Evolutionary conservation across 441 rosid species (phyloP), one percentile per base, ranked within the genome.

Genomic region (Corymbia citriodora): DNA sequence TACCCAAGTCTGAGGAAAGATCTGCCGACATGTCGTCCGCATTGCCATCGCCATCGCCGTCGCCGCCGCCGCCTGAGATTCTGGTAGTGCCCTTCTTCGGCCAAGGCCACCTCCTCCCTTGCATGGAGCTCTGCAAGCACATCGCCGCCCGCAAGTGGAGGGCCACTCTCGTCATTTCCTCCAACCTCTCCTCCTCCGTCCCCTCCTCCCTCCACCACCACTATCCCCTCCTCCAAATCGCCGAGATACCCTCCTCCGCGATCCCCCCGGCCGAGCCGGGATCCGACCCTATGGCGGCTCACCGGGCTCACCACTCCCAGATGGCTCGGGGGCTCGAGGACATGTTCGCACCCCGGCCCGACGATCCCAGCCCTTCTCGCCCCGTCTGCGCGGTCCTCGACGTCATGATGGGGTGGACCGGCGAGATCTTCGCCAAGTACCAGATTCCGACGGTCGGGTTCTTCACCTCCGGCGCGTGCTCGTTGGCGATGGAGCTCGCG

Each of bases 401-500:
- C 89, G 89, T 91, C 55, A 87, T 68, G 87, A 55, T 90, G 90
- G 91, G 90, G 31, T 90, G 93, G 91, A 90, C 90, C 72, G 88
- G 74, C 61, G 87, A 70, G 27, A 61, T 90, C 31, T 92, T 92
- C 33, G 27, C 81, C 27, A 90, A 92, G 82, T 90, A 89, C 90
- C 31, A 88, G 9, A 88, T 91, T n/a, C 92, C 92, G 15, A 90
- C 89, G n/a, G 85, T 91, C 6, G 68, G 89, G 72, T 90, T 91
- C 89, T 92, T 92, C 63, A 91, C 93, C 83, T 92, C 90, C 70
- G 90, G 92, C 50, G 92, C 91, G 10, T 89, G 88, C 88, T 90
- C 91, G 87, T 91, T 91, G 45, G 92, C 92, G 86, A 89, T 91
- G 33, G 92, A 92, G 91, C 63, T 90, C 61, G 93, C 89, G 68